These are phyloP conservation scores for Penicillium sp. DNA, from an alignment of 2,329 filamentous ascomycete genomes.

Conservation along the genomic window DNA sequence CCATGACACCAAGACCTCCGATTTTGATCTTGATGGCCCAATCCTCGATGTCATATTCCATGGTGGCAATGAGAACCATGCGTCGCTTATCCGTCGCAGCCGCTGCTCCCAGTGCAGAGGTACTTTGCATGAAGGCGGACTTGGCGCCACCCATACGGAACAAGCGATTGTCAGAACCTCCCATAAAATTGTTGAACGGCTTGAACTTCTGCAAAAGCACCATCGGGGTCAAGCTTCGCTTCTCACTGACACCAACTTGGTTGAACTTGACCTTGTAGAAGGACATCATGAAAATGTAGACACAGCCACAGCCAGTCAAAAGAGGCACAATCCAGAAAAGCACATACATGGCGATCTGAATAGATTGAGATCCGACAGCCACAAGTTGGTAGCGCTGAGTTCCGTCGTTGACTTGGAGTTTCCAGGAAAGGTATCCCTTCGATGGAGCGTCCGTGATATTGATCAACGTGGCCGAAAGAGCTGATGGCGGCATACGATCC, in stretches of 20 bases:
- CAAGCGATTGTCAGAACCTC: slow-evolving; percentile 10
- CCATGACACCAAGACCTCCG: slow-evolving; percentile 70
- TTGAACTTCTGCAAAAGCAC: slow-evolving; percentile 40
- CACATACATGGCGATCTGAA: slow-evolving; percentile 56
- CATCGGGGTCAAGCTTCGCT: slow-evolving; percentile 43
- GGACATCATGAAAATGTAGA: slow-evolving; percentile 60
- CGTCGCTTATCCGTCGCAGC: slow-evolving; percentile 36
- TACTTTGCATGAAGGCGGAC: slow-evolving; percentile 39
- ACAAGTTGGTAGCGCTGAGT: slow-evolving; percentile 52
- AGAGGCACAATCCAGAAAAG: slow-evolving; percentile 59
- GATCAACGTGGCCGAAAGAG: slow-evolving; percentile 56
- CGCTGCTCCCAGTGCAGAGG: slow-evolving; percentile 30
- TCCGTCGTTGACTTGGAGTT: slow-evolving; percentile 58
- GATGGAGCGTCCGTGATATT: slow-evolving; percentile 60
- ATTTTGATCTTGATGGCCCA: slow-evolving; percentile 73
- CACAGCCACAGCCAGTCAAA: slow-evolving; percentile 49
- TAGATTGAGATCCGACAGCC: slow-evolving; percentile 54
- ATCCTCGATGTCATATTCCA: slow-evolving; percentile 72
- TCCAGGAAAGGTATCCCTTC: slow-evolving; percentile 56
- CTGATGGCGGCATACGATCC: slow-evolving; percentile 62
- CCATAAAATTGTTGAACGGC: slow-evolving; percentile 23
- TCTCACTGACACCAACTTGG: slow-evolving; percentile 55
- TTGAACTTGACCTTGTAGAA: slow-evolving; percentile 68
- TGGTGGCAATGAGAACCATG: slow-evolving; percentile 67
- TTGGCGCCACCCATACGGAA: slow-evolving; percentile 35